A percentile compares a stretch with the other conserved stretches of the same genome.
Evolutionary conservation across 768 basidiomycete genomes (phyloP).

Genomic region (Terana coerulea): DNA sequence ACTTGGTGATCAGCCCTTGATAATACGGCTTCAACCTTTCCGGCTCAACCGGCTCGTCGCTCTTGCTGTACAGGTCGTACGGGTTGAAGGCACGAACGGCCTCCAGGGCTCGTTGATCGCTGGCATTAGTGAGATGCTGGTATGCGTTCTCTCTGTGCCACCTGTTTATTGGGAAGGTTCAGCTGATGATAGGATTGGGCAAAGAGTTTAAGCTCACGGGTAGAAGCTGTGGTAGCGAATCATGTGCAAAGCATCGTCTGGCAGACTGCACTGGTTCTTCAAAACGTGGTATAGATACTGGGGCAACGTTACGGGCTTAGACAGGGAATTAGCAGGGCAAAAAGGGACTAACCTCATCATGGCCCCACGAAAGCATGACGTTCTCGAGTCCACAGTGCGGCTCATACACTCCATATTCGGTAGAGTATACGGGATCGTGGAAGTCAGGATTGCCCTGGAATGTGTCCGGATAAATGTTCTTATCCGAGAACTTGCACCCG

Average conservation of each 20-base stretch:
- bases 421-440: constrained; percentile 60
- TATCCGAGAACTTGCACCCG: constrained; percentile 82
- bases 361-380: constrained; percentile 88
- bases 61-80: constrained; percentile 92
- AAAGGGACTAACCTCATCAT: constrained; percentile 69
- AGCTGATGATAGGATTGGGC: neutral
- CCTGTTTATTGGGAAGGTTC: constrained; percentile 24
- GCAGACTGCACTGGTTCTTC: constrained; percentile 78
- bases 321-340: neutral
- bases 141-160: constrained; percentile 93
- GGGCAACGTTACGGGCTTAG: neutral
- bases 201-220: constrained; percentile 45
- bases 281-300: constrained; percentile 84
- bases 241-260: constrained; percentile 83
- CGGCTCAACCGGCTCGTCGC: constrained; percentile 61
- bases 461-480: constrained; percentile 77
- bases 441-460: constrained; percentile 73
- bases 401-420: constrained; percentile 71
- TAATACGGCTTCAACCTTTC: constrained; percentile 80
- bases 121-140: constrained; percentile 69
- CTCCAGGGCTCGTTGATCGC: constrained; percentile 57
- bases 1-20: constrained; percentile 74
- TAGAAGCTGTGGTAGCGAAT: constrained; percentile 95
- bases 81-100: constrained; percentile 90
- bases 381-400: constrained; percentile 81